These are phyloP conservation scores for Phaffia tasmanica DNA, from an alignment of 768 basidiomycete species.

Conservation along the genomic window DNA sequence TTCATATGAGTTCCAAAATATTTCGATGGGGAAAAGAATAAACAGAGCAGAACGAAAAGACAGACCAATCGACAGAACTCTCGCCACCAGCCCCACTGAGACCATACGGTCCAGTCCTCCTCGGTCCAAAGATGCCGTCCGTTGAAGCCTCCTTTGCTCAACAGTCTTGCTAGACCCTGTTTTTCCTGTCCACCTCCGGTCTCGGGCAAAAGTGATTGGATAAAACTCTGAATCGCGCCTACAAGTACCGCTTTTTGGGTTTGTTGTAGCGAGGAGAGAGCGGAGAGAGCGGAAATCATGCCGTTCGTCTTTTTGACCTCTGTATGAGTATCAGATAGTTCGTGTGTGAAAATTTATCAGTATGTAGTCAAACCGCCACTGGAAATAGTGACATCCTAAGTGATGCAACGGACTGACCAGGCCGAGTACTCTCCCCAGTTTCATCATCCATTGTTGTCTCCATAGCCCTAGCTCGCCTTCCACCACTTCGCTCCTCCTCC, in stretches of 20 bases:
- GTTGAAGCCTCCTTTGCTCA: slow-evolving; percentile 59
- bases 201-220: slow-evolving; percentile 49
- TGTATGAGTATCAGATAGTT: neutral
- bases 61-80: slow-evolving; percentile 69
- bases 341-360: slow-evolving; percentile 19
- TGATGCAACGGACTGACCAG: slow-evolving; percentile 14
- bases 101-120: slow-evolving; percentile 72
- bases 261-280: slow-evolving; percentile 57
- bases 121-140: slow-evolving; percentile 57
- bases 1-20: neutral
- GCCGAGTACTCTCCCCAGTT: slow-evolving; percentile 55
- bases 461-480: slow-evolving; percentile 42
- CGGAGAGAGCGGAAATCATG: slow-evolving; percentile 42
- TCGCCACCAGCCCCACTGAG: slow-evolving; percentile 82
- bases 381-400: no score
- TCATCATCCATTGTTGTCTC: slow-evolving; percentile 47
- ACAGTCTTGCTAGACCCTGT: slow-evolving; percentile 40
- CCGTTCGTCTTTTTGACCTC: neutral
- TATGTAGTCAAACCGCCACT: no score
- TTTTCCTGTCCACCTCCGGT: slow-evolving; percentile 32
- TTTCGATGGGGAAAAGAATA: no score
- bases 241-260: slow-evolving; percentile 68
- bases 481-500: slow-evolving; percentile 72
- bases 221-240: slow-evolving; percentile 64
- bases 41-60: neutral